phyloP scores from a whole-genome alignment of 73 alveolate species.

The Paramecium octaurelia region DNA sequence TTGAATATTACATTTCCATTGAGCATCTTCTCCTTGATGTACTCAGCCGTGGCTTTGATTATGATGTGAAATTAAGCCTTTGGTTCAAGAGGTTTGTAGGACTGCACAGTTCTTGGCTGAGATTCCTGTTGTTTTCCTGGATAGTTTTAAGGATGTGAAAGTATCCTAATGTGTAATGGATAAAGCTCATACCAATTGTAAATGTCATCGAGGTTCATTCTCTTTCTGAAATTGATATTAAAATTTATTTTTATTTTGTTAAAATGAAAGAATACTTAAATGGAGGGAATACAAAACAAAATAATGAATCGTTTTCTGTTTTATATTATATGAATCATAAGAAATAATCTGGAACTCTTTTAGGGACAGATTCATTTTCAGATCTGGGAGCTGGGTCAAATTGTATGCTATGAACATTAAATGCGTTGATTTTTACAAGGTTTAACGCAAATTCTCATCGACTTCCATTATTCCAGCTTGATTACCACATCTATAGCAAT shows the following conservation, averaged over 20 bases:
- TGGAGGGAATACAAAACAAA: neutral
- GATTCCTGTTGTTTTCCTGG: conserved; percentile 62
- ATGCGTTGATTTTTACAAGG: conserved; percentile 59
- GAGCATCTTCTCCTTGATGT: conserved; percentile 52
- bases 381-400: conserved; percentile 63
- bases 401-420: neutral
- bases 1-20: conserved; percentile 39
- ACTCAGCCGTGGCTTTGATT: conserved; percentile 58
- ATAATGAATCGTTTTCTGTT: neutral
- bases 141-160: conserved; percentile 40
- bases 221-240: neutral
- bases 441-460: conserved; percentile 64
- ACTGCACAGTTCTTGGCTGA: conserved; percentile 44
- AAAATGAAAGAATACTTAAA: neutral
- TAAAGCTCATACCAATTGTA: conserved; percentile 28
- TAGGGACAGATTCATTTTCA: conserved; percentile 31
- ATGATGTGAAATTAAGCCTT: conserved; percentile 58
- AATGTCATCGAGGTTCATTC: conserved; percentile 51
- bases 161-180: conserved; percentile 11
- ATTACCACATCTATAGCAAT: conserved; percentile 91
- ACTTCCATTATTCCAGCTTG: conserved; percentile 78
- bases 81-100: conserved; percentile 58
- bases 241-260: neutral
- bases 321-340: neutral
- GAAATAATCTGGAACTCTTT: conserved; percentile 47